A percentile compares a stretch with the other conserved stretches of the same genome.
Conservation (phyloP, 805 yeast species). For the Maudiozyma barnettii region DNA sequence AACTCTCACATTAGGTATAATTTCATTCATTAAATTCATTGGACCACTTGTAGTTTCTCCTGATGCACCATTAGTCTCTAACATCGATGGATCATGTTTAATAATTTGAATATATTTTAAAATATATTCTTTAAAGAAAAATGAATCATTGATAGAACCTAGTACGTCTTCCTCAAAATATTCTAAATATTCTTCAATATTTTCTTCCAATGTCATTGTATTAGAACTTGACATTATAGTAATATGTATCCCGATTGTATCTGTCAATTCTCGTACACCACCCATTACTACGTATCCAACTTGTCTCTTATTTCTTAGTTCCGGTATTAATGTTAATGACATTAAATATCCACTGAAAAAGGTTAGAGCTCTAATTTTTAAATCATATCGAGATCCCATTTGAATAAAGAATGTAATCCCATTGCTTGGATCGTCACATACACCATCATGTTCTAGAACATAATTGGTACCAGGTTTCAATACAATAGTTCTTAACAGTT, state of each 20-base stretch:
- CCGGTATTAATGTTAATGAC: slow-evolving; percentile 35
- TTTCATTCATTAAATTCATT: slow-evolving; percentile 28
- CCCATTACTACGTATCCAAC: slow-evolving; percentile 56
- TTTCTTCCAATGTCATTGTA: slow-evolving; percentile 34
- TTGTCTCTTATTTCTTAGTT: slow-evolving; percentile 45
- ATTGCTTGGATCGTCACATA: slow-evolving; percentile 41
- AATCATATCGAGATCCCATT: slow-evolving; percentile 39
- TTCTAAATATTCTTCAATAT: slow-evolving; percentile 40
- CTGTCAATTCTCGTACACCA: slow-evolving; percentile 43
- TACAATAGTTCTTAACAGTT: slow-evolving; percentile 30
- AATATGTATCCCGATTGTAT: slow-evolving; percentile 50
- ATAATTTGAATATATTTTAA: slow-evolving; percentile 30
- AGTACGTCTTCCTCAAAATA: slow-evolving; percentile 32
- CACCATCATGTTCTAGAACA: slow-evolving; percentile 28
- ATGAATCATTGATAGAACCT: slow-evolving; percentile 22
- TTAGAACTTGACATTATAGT: slow-evolving; percentile 44
- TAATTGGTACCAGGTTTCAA: slow-evolving; percentile 33
- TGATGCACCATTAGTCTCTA: slow-evolving; percentile 2
- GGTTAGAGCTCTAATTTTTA: slow-evolving; percentile 32
- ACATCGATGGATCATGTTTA: slow-evolving; percentile 2
- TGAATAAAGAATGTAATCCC: slow-evolving; percentile 48
- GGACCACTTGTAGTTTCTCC: slow-evolving; percentile 24
- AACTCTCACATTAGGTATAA: slow-evolving; percentile 30
- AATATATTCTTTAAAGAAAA: slow-evolving; percentile 31
- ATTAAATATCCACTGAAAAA: slow-evolving; percentile 40